Conservation (phyloP, 352 stramenopile genomes). For the Phytophthora ohioensis region DNA sequence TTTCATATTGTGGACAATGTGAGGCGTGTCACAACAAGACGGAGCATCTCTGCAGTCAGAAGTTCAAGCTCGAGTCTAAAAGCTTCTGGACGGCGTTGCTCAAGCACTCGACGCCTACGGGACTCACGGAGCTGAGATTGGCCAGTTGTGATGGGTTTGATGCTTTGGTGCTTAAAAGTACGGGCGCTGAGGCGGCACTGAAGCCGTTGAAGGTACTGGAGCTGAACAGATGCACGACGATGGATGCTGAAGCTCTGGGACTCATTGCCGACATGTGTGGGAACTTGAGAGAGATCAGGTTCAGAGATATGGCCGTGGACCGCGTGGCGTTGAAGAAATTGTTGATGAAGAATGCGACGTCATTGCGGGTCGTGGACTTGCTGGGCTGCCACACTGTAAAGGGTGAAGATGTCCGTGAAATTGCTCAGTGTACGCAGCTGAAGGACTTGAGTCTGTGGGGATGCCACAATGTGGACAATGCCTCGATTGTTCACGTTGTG, state of each 20-base stretch:
- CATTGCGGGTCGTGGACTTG: constrained; percentile 75
- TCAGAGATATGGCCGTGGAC: constrained; percentile 81
- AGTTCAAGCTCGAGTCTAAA: constrained; percentile 39
- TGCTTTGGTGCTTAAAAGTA: constrained; percentile 40
- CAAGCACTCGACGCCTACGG: constrained; percentile 35
- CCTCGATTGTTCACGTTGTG: constrained; percentile 62
- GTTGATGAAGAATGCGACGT: constrained; percentile 50
- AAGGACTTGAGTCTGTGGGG: constrained; percentile 73
- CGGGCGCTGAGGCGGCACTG: constrained; percentile 41
- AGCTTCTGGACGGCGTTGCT: constrained; percentile 75
- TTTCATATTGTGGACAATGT: constrained; percentile 74
- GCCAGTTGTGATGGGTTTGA: constrained; percentile 64
- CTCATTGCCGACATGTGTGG: constrained; percentile 54
- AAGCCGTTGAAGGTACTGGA: constrained; percentile 60
- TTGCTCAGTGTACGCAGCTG: constrained; percentile 58
- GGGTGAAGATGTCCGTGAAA: constrained; percentile 53
- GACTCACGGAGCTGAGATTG: constrained; percentile 62
- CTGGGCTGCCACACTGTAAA: constrained; percentile 81
- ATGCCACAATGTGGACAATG: constrained; percentile 85
- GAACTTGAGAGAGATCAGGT: constrained; percentile 63
- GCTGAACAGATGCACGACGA: constrained; percentile 59
- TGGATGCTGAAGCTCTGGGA: constrained; percentile 56
- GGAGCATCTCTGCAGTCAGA: constrained; percentile 63
- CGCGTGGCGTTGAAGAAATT: constrained; percentile 55
- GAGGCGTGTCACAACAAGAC: constrained; percentile 54